Evolutionary conservation across 2,329 filamentous ascomycete species (phyloP), one percentile per base, ranked within the genome.

Genomic region (Diplodia seriata): DNA sequence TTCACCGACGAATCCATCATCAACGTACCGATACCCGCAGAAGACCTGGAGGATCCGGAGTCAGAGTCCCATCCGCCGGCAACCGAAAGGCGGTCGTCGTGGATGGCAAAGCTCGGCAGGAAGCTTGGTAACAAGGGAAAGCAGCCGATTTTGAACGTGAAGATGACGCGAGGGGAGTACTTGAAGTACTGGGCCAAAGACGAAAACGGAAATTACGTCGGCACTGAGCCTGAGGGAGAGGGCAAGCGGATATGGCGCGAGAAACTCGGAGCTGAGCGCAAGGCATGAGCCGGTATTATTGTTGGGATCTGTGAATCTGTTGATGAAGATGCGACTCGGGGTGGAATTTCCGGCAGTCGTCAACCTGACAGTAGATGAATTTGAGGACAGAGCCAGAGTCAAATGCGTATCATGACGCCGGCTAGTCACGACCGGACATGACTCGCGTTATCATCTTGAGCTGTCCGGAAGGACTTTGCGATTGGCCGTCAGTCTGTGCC

Each of bases 201-300:
- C 14, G 66, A 53, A 26, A 11, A 49, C n/a, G 65, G 65, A 36
- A 67, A 50, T 8, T 67, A 67, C 36, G 36, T 64, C 12, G 55
- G 65, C 5, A 61, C 65, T 11, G 65, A 40, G 59, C 49, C 57
- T 14, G 20, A 43, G 40, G 47, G 31, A 15, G 18, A 3, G 20
- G 59, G 59, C 2, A 23, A 20, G 20, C 29, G 29, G 40, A 31
- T 63, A 5, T 63, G 38, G 59, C 40, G 59, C 4, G 59, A 63
- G 31, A 49, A 40, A 23, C 31, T 63, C 2, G 49, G 20, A 14
- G 31, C n/a, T 7, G 40, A 63, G 33, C 33, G 54, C 3, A n/a
- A 57, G 11, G 54, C 36, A 38, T 38, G 36, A 38, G 11, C 11
- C 14, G 36, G 36, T 38, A 4, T 38, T 12, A 11, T 26, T 26